These are phyloP conservation scores for Colletotrichum sp. DNA, from an alignment of 2,329 filamentous ascomycete genomes.

Conservation along the genomic window DNA sequence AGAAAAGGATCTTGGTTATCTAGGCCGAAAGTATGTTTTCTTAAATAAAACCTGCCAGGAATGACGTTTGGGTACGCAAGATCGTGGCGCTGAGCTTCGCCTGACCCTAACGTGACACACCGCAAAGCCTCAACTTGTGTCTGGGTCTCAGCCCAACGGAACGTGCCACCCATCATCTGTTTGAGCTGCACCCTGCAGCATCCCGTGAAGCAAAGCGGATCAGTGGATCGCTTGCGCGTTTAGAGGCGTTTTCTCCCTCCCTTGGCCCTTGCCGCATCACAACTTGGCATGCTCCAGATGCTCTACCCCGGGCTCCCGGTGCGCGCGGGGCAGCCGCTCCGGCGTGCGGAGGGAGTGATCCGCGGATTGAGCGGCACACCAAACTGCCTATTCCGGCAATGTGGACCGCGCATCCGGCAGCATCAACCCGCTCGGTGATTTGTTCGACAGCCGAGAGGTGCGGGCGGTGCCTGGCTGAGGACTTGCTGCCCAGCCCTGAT, in stretches of 20 bases:
- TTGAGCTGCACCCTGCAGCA: background rate
- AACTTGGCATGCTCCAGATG: background rate
- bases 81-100: background rate
- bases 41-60: background rate
- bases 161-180: background rate
- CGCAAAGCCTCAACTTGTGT: background rate
- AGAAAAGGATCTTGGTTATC: background rate
- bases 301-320: background rate
- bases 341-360: background rate
- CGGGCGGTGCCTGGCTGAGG: background rate
- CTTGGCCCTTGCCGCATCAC: background rate
- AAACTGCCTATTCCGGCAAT: background rate
- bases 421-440: background rate
- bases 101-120: background rate
- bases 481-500: background rate
- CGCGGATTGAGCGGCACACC: background rate
- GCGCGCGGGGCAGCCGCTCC: background rate
- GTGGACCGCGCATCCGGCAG: background rate
- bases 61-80: background rate
- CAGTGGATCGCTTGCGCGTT: slow-evolving; percentile 1
- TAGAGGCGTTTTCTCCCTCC: background rate
- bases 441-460: background rate
- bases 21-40: background rate
- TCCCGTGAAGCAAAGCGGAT: slow-evolving; percentile 11
- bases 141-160: background rate